Percentiles rank a stretch among this genome's conserved stretches.
Conservation (phyloP, 208 protist genomes). For the Wallacemonas rigidus region DNA sequence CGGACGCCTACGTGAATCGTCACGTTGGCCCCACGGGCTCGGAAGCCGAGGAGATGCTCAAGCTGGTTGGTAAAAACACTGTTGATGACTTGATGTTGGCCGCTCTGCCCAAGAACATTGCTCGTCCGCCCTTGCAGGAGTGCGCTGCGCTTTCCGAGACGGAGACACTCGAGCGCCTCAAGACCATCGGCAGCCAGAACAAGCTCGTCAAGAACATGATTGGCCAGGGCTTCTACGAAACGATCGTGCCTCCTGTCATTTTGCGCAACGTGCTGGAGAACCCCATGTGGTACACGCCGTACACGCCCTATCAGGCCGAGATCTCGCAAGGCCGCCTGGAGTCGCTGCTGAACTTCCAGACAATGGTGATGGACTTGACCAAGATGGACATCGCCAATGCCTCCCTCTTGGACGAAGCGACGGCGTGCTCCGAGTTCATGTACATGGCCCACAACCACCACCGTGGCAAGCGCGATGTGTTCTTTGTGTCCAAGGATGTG, state of each 20-base stretch:
- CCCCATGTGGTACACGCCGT: conserved; percentile 99
- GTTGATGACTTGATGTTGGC: conserved; percentile 82
- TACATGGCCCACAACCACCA: conserved; percentile 61
- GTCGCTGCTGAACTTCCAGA: conserved; percentile 98
- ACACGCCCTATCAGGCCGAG: conserved; percentile 98
- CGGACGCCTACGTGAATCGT: conserved; percentile 89
- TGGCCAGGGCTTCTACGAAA: conserved; percentile 94
- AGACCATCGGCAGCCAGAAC: conserved; percentile 74
- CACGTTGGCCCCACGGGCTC: conserved; percentile 88
- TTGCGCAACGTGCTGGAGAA: conserved; percentile 98
- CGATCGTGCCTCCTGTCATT: conserved; percentile 91
- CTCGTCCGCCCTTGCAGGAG: conserved; percentile 49
- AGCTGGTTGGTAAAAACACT: conserved; percentile 60
- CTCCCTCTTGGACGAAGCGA: conserved; percentile 96
- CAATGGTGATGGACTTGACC: conserved; percentile 96
- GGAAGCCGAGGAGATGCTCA: conserved; percentile 92
- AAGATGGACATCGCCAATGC: conserved; percentile 95
- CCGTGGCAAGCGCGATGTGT: conserved; percentile 54
- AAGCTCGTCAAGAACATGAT: conserved; percentile 92
- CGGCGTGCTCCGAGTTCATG: conserved; percentile 71
- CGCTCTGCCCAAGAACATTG: conserved; percentile 72
- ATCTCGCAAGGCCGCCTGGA: conserved; percentile 97
- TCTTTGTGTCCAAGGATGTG: conserved; percentile 65
- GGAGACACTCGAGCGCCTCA: conserved; percentile 67
- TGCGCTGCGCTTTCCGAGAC: conserved; percentile 68